phyloP scores from a whole-genome alignment of 805 yeast genomes.

The Wickerhamiella alocasiicola region DNA sequence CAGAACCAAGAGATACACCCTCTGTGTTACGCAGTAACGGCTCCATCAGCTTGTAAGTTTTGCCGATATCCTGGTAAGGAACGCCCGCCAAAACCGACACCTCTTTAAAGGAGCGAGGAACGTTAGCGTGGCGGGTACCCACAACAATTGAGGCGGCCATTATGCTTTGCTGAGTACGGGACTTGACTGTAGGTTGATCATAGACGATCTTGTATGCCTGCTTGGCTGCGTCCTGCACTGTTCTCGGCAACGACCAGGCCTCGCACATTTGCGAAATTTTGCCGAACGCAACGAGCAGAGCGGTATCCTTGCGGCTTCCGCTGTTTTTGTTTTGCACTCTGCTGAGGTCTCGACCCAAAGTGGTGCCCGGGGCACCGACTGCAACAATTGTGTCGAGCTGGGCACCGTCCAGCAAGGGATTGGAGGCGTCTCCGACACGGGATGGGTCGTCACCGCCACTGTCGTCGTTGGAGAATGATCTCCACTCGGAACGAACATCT shows the following conservation, averaged over 20 bases:
- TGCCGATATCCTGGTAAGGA: slow-evolving; percentile 88
- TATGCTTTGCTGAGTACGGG: slow-evolving; percentile 83
- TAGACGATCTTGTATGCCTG: slow-evolving; percentile 87
- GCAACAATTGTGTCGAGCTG: slow-evolving; percentile 89
- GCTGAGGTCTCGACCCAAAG: slow-evolving; percentile 76
- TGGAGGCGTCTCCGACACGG: slow-evolving; percentile 97
- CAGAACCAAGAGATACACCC: slow-evolving; percentile 30
- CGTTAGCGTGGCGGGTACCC: slow-evolving; percentile 89
- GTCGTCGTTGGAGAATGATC: slow-evolving; percentile 95
- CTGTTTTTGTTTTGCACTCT: slow-evolving; percentile 79
- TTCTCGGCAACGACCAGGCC: slow-evolving; percentile 85
- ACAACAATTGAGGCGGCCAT: slow-evolving; percentile 94
- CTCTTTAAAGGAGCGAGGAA: slow-evolving; percentile 90
- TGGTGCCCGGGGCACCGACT: slow-evolving; percentile 71
- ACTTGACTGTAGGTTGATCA: slow-evolving; percentile 74
- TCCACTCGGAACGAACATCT: slow-evolving; percentile 96
- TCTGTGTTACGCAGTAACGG: slow-evolving; percentile 36
- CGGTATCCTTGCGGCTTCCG: slow-evolving; percentile 79
- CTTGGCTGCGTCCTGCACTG: slow-evolving; percentile 95
- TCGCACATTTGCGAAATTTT: slow-evolving; percentile 93
- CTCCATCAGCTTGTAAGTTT: slow-evolving; percentile 76
- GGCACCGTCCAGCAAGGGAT: slow-evolving; percentile 81
- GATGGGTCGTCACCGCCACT: slow-evolving; percentile 97
- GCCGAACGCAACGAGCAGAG: slow-evolving; percentile 76
- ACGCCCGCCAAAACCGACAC: slow-evolving; percentile 91